Percentiles rank a stretch among this genome's conserved stretches.
Evolutionary conservation across 257 asterid genomes (phyloP).

Genomic region (Jacaranda copaia): DNA sequence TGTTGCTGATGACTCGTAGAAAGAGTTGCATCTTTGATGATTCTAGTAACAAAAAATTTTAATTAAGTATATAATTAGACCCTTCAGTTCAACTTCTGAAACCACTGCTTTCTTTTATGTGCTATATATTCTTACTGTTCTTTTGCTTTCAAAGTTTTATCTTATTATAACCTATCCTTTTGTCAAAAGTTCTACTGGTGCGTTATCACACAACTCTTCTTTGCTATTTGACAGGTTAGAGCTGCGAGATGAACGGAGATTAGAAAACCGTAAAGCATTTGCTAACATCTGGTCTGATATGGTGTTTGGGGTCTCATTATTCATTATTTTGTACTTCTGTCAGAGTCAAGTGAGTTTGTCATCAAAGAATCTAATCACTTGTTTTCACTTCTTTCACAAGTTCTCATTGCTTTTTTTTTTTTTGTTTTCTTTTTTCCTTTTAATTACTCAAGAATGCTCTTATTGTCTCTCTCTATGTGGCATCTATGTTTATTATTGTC

Average conservation of each 20-base stretch:
- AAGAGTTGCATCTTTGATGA: slow-evolving; percentile 11
- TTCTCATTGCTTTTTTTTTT: too few species aligned
- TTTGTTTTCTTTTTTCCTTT: neutral
- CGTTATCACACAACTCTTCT: slow-evolving; percentile 19
- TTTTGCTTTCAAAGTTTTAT: neutral
- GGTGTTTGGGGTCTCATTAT: slow-evolving; percentile 85
- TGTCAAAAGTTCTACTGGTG: neutral
- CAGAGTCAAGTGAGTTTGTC: slow-evolving; percentile 79
- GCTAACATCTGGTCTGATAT: slow-evolving; percentile 97
- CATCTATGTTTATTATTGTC: neutral
- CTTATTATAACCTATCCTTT: neutral
- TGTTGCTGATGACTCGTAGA: slow-evolving; percentile 12
- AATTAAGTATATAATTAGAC: neutral
- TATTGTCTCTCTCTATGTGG: neutral
- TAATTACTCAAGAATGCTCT: slow-evolving; percentile 15
- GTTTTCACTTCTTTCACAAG: slow-evolving; percentile 24
- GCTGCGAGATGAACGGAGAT: slow-evolving; percentile 85
- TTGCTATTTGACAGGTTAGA: slow-evolving; percentile 61
- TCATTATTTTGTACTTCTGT: slow-evolving; percentile 73
- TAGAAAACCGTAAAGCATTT: slow-evolving; percentile 90
- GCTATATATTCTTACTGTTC: slow-evolving; percentile 1
- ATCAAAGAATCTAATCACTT: slow-evolving; percentile 21
- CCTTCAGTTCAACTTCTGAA: slow-evolving; percentile 17
- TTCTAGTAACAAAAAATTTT: neutral
- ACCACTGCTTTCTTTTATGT: neutral